Base-by-base conservation (phyloP, 257 asterid genomes). In the Solanum piurae region DNA sequence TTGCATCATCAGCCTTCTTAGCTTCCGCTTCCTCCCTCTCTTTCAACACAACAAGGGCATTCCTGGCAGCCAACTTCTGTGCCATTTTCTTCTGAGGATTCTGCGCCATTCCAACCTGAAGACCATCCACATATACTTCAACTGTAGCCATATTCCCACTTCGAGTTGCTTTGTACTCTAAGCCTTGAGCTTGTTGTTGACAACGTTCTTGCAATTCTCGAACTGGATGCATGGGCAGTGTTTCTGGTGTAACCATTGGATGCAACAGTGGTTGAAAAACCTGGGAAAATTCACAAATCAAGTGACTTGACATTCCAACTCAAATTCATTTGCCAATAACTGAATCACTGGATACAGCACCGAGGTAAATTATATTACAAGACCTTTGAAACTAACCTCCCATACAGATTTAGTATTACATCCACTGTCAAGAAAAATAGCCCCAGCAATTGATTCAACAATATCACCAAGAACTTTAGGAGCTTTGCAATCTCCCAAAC, bases 381-480 rank as follows among this genome's bases (percentile, higher is more conserved):
- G 12, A 20, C 12, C 42, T 5, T 86, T 71, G 68, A 49, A 84
- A 88, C 95, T 88, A 42, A 97, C 99, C 99, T 90, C 92, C 99
- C 99, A 97, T 25, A 97, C 99, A 89, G 64, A 92, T 58, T 95
- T 92, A 73, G 99, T 94, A 89, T 95, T 89, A 89, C 95, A 95
- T 34, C 98, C 95, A 89, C 92, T 83, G 87, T 97, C 99, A 37
- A 97, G 99, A 89, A 95, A 97, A 91, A 97, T 92, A n/a, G 99
- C 99, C 88, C 99, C 99, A 88, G 99, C 99, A 92, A 97, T 94
- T 18, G 99, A 97, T 92, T 97, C 99, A 49, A 96, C 93, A 88
- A 97, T 97, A 89, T 97, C 99, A 88, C 99, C 99, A 86, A 97
- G 98, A 90, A 97, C 99, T 93, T 97, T 97, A 66, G 99, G 99